These are phyloP conservation scores for Nicotiana attenuata DNA, from an alignment of 257 asterid genomes.

Conservation along the genomic window DNA sequence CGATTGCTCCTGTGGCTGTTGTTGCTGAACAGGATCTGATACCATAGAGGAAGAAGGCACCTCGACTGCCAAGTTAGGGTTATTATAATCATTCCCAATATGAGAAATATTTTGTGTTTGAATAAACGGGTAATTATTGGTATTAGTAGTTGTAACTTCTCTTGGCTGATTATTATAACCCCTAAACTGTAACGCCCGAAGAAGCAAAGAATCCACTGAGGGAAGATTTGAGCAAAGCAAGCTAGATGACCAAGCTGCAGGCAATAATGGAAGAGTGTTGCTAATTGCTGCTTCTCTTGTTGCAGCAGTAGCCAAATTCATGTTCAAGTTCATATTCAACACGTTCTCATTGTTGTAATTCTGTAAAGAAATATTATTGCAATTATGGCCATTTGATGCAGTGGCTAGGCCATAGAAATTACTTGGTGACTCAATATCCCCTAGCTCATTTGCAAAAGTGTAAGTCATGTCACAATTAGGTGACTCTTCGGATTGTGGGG, in stretches of 20 bases:
- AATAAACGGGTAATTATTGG: constrained; percentile 15
- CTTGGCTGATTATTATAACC: constrained; percentile 12
- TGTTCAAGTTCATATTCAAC: background rate
- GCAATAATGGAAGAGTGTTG: constrained; percentile 2
- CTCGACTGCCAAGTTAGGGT: background rate
- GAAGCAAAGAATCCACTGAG: constrained; percentile 50
- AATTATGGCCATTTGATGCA: background rate
- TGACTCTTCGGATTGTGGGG: constrained; percentile 39
- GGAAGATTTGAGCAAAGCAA: constrained; percentile 25
- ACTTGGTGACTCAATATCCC: constrained; percentile 35
- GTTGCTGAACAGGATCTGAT: constrained; percentile 16
- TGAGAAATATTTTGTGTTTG: constrained; percentile 2
- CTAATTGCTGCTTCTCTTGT: background rate
- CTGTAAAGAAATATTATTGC: constrained; percentile 16
- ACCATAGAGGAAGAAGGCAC: constrained; percentile 30
- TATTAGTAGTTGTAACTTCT: background rate
- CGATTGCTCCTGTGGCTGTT: constrained; percentile 23
- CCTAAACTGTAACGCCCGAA: constrained; percentile 48
- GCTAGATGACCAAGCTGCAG: constrained; percentile 20
- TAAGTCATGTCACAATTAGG: constrained; percentile 20
- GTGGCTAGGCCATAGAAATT: constrained; percentile 11
- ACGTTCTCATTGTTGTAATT: constrained; percentile 2
- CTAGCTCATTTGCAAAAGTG: constrained; percentile 28
- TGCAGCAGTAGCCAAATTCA: constrained; percentile 25
- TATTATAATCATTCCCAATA: constrained; percentile 22